Evolutionary conservation across 2,329 filamentous ascomycete species (phyloP).

Genomic region (Hypoxylon sp.): DNA sequence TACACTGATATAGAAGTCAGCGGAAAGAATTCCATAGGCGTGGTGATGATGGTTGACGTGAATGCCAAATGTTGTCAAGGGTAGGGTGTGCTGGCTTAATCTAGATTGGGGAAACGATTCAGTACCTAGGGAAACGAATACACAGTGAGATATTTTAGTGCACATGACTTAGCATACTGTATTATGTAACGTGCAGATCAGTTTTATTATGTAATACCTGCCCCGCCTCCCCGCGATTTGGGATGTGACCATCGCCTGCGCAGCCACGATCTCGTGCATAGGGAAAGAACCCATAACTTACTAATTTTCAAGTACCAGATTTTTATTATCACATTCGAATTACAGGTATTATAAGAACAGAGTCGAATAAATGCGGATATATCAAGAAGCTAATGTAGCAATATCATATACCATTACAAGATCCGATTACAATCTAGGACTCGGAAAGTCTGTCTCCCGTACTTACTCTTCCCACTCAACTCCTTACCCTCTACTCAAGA

Average conservation of each 20-base stretch:
- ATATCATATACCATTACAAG: too few relatives aligned
- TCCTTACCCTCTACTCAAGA: background rate
- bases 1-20: background rate
- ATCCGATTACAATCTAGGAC: background rate
- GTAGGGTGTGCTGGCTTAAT: constrained; percentile 21
- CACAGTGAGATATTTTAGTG: constrained; percentile 1
- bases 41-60: constrained; percentile 16
- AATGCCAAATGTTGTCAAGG: constrained; percentile 22
- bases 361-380: too few relatives aligned
- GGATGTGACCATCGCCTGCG: too few relatives aligned
- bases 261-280: too few relatives aligned
- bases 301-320: background rate
- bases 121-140: constrained; percentile 4
- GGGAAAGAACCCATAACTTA: too few relatives aligned
- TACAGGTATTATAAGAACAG: too few relatives aligned
- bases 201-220: background rate
- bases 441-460: background rate
- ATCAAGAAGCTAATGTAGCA: too few relatives aligned
- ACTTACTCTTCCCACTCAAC: background rate
- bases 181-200: constrained; percentile 14
- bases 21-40: background rate
- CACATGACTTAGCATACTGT: background rate
- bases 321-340: background rate
- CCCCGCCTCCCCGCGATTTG: background rate
- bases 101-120: constrained; percentile 23